Evolutionary conservation across 2,329 filamentous ascomycete species (phyloP), one percentile per base, ranked within the genome.

Genomic region (Pseudogymnoascus sp.): DNA sequence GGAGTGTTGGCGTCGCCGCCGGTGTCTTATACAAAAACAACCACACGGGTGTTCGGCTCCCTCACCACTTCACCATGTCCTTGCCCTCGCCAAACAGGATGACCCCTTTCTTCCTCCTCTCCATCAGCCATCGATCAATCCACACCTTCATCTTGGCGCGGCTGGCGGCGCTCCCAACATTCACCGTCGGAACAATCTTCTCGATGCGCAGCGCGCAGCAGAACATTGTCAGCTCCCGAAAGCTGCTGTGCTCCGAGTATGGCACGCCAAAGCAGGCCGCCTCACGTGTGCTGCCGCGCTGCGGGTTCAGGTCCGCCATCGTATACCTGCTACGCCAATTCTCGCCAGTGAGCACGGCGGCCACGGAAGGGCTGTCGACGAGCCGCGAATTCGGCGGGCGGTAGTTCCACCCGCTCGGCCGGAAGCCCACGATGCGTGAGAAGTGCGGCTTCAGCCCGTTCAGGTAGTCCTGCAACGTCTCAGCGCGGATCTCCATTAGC

Each of bases 241-340:
- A 99, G 66, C 90, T 96, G 74, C 90, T 95, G 74, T 99, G 95
- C 77, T 99, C 95, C 61, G 89, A 93, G 73, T 99, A 99, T 2
- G 95, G 95, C 2, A 98, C 95, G 0, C 91, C 93, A 69, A 96
- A 96, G 74, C 92, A 97, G 74, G 89, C 88, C 38, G 90, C 90
- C 69, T 93, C 88, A 59, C 83, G 83, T 2, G 89, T 93, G 75
- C 89, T 93, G 2, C 95, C 95, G 3, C 91, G 83, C 76, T 96
- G 91, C 0, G 91, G 88, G 0, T 86, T 81, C 41, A 99, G 82
- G 64, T 97, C 90, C 6, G 80, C 78, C 69, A 85, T 84, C 0
- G 81, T 81, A 73, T 93, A 98, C 1, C 83, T 78, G 10, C 88
- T 88, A 70, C 86, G 86, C 93, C 95, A 98, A 37, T 68, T 72